Evolutionary conservation across 345 rosid species (phyloP), one percentile per base, ranked within the genome.

Genomic region (Noccaea bulbosa): DNA sequence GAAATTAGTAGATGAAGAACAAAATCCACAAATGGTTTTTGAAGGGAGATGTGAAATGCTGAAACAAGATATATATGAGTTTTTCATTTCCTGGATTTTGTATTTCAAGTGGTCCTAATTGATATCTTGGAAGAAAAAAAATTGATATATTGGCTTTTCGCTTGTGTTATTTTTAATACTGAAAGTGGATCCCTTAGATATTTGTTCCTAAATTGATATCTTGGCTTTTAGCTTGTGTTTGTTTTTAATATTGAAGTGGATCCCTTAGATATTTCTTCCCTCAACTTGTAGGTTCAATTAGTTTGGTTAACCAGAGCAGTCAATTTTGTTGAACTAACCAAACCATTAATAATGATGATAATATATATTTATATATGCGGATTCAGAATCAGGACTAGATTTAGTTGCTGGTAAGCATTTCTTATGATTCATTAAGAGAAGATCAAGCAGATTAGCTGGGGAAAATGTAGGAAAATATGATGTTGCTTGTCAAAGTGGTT

Each of bases 81-180:
- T 10, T 65, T n/a, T 45, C 44, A 41, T 7, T 53, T 75, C n/a
- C 47, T 63, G 60, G 44, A 54, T 24, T 34, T 59, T 54, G 37
- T 27, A 15, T 27, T 20, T 73, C 67, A 7, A 38, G 63, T 72
- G 76, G 82, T 74, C 79, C 82, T 50, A 57, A 3, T 27, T 2
- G 30, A 27, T 27, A 27, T 27, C 4, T 27, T 27, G 3, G 3
- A 27, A 2, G 4, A 24, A 27, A 27, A 27, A 27, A 27, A 2
- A 27, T 27, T 27, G 30, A 27, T 2, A 27, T 27, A 4, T 27
- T 27, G 30, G 30, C 30, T 27, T 27, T 27, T 27, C 2, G 30
- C 30, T 2, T 27, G 3, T 27, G 2, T 4, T 27, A 27, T 27
- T 3, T 24, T 27, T 27, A 27, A 27, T 27, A 27, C 3, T 27